Evolutionary conservation across 2,329 filamentous ascomycete species (phyloP).

Genomic region (Seiridium cupressi): DNA sequence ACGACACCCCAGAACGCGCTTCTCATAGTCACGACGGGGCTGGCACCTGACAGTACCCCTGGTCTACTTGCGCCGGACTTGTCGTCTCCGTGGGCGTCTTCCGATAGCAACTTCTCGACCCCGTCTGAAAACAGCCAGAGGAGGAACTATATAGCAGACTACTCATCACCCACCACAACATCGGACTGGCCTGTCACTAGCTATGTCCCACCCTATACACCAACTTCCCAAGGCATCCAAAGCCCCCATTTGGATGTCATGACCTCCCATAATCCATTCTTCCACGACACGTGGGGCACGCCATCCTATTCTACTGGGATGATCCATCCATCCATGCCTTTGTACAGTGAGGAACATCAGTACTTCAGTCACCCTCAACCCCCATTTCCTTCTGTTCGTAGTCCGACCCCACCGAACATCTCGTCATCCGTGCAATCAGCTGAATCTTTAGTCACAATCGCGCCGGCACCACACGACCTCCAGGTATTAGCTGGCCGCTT

Average conservation of each 20-base stretch:
- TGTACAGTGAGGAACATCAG: conserved; percentile 29
- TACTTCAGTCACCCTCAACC: conserved; percentile 34
- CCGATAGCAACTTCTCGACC: conserved; percentile 47
- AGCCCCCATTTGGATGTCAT: conserved; percentile 24
- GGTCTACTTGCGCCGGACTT: conserved; percentile 31
- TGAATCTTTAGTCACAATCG: conserved; percentile 48
- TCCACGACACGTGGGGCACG: conserved; percentile 21
- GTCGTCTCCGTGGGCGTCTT: conserved; percentile 42
- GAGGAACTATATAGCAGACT: conserved; percentile 14
- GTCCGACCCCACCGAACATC: conserved; percentile 45
- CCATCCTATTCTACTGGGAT: conserved; percentile 22
- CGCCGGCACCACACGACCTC: conserved; percentile 37
- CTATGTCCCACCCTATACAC: conserved; percentile 11
- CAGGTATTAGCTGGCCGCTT: conserved; percentile 36
- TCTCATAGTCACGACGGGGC: conserved; percentile 24
- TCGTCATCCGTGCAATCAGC: conserved; percentile 41
- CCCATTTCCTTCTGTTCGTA: conserved; percentile 45
- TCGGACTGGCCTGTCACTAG: conserved; percentile 18
- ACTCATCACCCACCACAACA: conserved; percentile 18
- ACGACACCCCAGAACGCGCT: conserved; percentile 22
- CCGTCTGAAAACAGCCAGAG: conserved; percentile 34
- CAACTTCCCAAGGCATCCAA: conserved; percentile 14
- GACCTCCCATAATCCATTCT: conserved; percentile 24
- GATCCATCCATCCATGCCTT: conserved; percentile 34
- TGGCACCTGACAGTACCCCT: conserved; percentile 28